Evolutionary conservation across 768 basidiomycete genomes (phyloP).

Genomic region (Royoungia palumana): DNA sequence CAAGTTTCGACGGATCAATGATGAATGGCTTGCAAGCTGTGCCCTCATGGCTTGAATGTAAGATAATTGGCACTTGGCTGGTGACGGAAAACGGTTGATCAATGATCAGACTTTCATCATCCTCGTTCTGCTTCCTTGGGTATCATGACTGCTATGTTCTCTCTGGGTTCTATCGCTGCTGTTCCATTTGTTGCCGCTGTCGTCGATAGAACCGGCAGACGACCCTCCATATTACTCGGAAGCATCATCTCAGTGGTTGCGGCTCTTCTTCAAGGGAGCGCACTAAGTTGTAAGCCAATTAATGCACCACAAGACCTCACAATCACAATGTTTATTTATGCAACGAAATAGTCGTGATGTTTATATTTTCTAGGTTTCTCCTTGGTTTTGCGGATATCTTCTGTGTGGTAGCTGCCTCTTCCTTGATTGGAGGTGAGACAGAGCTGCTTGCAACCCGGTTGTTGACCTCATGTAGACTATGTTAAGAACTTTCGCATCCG

Average conservation of each 20-base stretch:
- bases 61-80: slow-evolving; percentile 9
- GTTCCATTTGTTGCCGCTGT: neutral
- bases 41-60: slow-evolving; percentile 53
- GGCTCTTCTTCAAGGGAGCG: slow-evolving; percentile 8
- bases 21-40: slow-evolving; percentile 63
- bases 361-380: slow-evolving; percentile 3
- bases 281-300: slow-evolving; percentile 6
- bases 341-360: slow-evolving; percentile 4
- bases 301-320: too few relatives aligned
- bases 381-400: neutral
- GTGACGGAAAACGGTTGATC: neutral
- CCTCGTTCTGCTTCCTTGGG: slow-evolving; percentile 53
- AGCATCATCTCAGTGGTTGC: slow-evolving; percentile 3
- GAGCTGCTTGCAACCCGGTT: too few relatives aligned
- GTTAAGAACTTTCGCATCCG: slow-evolving; percentile 20
- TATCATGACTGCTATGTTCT: slow-evolving; percentile 55
- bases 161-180: slow-evolving; percentile 17
- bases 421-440: slow-evolving; percentile 6
- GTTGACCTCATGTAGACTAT: neutral
- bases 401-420: slow-evolving; percentile 3
- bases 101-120: slow-evolving; percentile 45
- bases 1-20: slow-evolving; percentile 44
- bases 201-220: slow-evolving; percentile 7
- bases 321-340: too few relatives aligned
- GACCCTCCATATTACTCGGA: slow-evolving; percentile 10